Conservation (phyloP, 2,329 filamentous ascomycete species). For the Teratosphaeria gauchensis region DNA sequence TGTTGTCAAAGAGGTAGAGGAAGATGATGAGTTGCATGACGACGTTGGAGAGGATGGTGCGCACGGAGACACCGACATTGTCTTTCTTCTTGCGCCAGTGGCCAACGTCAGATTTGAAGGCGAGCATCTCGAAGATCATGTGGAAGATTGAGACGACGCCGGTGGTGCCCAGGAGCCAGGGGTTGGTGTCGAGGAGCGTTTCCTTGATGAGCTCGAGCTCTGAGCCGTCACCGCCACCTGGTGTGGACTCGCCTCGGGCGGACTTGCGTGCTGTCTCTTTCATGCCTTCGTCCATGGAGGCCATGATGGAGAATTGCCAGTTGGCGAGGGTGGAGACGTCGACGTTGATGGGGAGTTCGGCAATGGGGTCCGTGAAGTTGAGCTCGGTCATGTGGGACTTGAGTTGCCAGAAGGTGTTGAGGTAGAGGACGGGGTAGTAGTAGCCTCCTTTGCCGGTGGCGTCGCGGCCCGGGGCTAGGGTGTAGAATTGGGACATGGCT, state of each 20-base stretch:
- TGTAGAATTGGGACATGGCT: constrained; percentile 66
- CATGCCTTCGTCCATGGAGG: constrained; percentile 76
- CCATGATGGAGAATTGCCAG: constrained; percentile 84
- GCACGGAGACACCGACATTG: constrained; percentile 90
- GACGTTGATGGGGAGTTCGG: constrained; percentile 69
- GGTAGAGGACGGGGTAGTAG: constrained; percentile 84
- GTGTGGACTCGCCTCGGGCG: constrained; percentile 58
- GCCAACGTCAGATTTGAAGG: constrained; percentile 93
- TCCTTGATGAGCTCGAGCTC: constrained; percentile 98
- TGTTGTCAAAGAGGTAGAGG: constrained; percentile 94
- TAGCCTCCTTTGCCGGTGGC: constrained; percentile 77
- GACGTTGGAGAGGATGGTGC: constrained; percentile 91
- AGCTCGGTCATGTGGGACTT: constrained; percentile 81
- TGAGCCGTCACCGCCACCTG: constrained; percentile 71
- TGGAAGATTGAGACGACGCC: constrained; percentile 77
- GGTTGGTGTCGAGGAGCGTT: constrained; percentile 86
- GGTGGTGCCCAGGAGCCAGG: constrained; percentile 78
- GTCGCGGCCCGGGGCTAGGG: constrained; percentile 74
- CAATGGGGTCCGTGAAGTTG: constrained; percentile 88
- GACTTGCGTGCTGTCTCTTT: constrained; percentile 74
- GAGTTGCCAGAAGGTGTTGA: constrained; percentile 97
- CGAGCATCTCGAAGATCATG: constrained; percentile 89
- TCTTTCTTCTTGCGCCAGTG: constrained; percentile 99
- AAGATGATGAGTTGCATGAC: constrained; percentile 97
- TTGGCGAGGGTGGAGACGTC: constrained; percentile 68